Conservation (phyloP, 1,284 basidiomycete genomes). For the Stygiomarasmius scandens region DNA sequence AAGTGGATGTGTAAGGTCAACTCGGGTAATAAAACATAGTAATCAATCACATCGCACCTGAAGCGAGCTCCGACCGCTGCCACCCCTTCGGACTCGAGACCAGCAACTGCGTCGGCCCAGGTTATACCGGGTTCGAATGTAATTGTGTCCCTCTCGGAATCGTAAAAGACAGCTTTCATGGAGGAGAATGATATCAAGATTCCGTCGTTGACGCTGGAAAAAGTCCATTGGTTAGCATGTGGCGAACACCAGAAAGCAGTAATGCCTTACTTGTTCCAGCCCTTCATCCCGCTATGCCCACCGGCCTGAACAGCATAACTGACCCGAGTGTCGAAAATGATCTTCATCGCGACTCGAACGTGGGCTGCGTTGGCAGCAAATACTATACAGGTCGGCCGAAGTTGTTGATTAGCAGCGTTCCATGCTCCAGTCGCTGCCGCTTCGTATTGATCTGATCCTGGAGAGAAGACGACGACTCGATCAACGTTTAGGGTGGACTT, state of each 20-base stretch:
- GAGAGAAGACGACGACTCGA: background rate
- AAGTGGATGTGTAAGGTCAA: background rate
- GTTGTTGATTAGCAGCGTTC: conserved; percentile 33
- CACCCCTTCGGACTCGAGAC: conserved; percentile 36
- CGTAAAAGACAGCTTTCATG: conserved; percentile 38
- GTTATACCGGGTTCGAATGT: conserved; percentile 40
- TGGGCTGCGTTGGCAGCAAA: conserved; percentile 29
- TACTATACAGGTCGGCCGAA: conserved; percentile 35
- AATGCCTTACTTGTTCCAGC: conserved; percentile 40
- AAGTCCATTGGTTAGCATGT: background rate
- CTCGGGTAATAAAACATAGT: background rate
- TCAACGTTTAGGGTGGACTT: background rate
- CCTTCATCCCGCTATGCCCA: conserved; percentile 39
- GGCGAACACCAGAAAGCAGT: background rate
- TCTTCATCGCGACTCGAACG: conserved; percentile 36
- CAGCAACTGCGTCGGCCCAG: conserved; percentile 37
- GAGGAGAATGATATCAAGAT: conserved; percentile 39
- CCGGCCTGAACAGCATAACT: conserved; percentile 41
- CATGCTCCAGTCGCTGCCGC: conserved; percentile 19
- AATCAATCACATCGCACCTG: conserved; percentile 24
- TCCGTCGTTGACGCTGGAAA: conserved; percentile 32
- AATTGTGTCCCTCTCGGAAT: conserved; percentile 32
- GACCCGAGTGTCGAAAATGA: conserved; percentile 33
- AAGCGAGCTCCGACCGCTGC: conserved; percentile 38
- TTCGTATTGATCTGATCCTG: background rate